Evolutionary conservation across 495 filamentous ascomycete genomes (phyloP).

Genomic region (Neurospora sp.): DNA sequence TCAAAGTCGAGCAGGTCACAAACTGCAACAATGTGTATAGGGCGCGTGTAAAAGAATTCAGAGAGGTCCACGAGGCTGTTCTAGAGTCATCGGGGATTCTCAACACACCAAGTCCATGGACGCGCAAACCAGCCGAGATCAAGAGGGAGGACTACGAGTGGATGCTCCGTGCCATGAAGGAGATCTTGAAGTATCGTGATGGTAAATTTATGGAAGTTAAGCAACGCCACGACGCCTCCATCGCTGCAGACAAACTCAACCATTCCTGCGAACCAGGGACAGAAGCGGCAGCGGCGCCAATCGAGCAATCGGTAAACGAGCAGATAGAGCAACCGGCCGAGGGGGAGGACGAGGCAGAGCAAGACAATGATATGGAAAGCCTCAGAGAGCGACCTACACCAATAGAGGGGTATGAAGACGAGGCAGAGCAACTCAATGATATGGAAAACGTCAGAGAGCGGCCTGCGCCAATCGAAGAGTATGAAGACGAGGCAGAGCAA

Average conservation of each 20-base stretch:
- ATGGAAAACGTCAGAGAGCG: background rate
- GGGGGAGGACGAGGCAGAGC: background rate
- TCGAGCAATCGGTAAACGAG: background rate
- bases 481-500: background rate
- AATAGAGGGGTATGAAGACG: background rate
- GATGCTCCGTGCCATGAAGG: background rate
- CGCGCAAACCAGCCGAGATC: background rate
- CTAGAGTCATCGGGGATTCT: background rate
- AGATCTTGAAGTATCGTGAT: background rate
- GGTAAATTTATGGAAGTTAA: background rate
- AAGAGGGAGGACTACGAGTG: background rate
- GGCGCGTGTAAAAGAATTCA: background rate
- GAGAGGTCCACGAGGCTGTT: background rate
- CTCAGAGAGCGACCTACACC: background rate
- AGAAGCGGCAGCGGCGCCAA: background rate
- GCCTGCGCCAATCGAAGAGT: background rate
- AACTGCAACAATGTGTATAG: background rate
- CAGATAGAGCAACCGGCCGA: background rate
- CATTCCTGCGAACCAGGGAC: background rate
- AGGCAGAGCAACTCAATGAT: background rate
- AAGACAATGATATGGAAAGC: background rate
- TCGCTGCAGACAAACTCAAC: background rate
- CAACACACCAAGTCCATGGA: background rate
- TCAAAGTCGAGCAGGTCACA: background rate
- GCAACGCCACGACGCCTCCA: background rate